phyloP scores from a whole-genome alignment of 2,329 filamentous ascomycete species.

The Cladosporium oxysporum region DNA sequence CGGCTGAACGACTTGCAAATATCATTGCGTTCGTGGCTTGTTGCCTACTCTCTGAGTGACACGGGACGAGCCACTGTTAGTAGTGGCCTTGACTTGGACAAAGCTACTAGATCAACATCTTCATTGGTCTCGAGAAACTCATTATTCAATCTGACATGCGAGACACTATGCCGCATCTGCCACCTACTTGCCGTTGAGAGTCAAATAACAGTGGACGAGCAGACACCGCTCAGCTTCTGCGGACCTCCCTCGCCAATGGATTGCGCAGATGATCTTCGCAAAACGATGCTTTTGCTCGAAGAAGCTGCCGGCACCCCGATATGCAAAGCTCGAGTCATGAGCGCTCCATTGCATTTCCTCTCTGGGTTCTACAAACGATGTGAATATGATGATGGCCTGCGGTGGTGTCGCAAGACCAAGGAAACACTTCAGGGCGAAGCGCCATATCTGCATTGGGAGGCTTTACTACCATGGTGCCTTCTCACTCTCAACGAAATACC shows the following conservation, averaged over 20 bases:
- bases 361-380: background rate
- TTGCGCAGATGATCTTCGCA: conserved; percentile 1
- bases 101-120: background rate
- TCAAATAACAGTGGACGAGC: background rate
- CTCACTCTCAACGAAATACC: background rate
- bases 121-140: background rate
- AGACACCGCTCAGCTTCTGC: background rate
- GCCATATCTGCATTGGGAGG: conserved; percentile 15
- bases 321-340: background rate
- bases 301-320: background rate
- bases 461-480: conserved; percentile 8
- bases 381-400: background rate
- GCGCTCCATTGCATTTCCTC: conserved; percentile 8
- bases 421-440: background rate
- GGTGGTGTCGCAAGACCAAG: background rate
- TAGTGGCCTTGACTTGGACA: background rate
- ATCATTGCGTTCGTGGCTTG: background rate
- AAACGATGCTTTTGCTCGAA: background rate
- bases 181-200: background rate
- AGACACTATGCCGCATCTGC: conserved; percentile 6
- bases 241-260: background rate
- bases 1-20: background rate
- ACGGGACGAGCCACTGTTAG: background rate
- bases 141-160: conserved; percentile 7
- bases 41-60: background rate